phyloP scores from a whole-genome alignment of 2,329 filamentous ascomycete species.

The Aspergillus novofumigatus region DNA sequence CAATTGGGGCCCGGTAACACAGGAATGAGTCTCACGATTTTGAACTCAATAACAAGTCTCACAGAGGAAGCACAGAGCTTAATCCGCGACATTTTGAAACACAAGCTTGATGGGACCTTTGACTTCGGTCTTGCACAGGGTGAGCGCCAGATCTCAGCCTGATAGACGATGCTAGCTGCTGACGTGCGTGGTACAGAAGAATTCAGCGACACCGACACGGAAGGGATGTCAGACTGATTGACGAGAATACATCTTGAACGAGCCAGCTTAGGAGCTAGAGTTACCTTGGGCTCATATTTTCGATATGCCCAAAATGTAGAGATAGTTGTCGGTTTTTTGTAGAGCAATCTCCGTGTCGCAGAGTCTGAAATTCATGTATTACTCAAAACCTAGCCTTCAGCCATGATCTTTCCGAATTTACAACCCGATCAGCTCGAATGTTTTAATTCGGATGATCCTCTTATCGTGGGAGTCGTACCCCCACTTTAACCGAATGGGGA shows the following conservation, averaged over 20 bases:
- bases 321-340: not conserved
- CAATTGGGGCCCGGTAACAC: constrained; percentile 25
- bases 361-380: not conserved
- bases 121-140: constrained; percentile 21
- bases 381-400: not conserved
- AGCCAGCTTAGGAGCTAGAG: not conserved
- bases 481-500: constrained; percentile 16
- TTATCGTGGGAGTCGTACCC: not conserved
- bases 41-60: constrained; percentile 20
- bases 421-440: not conserved
- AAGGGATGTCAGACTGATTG: constrained; percentile 13
- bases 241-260: not conserved
- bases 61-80: constrained; percentile 24
- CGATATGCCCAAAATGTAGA: not conserved
- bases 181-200: constrained; percentile 15
- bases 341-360: not conserved
- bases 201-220: constrained; percentile 17
- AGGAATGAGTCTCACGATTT: constrained; percentile 28
- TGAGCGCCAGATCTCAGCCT: constrained; percentile 1
- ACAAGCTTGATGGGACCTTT: constrained; percentile 19
- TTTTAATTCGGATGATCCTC: not conserved
- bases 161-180: constrained; percentile 1
- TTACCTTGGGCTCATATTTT: not conserved
- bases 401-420: not conserved
- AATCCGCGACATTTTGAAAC: constrained; percentile 24